These are phyloP conservation scores for Blyttiomyces sp. DNA, from an alignment of 371 early-diverging fungal genomes.

Conservation along the genomic window DNA sequence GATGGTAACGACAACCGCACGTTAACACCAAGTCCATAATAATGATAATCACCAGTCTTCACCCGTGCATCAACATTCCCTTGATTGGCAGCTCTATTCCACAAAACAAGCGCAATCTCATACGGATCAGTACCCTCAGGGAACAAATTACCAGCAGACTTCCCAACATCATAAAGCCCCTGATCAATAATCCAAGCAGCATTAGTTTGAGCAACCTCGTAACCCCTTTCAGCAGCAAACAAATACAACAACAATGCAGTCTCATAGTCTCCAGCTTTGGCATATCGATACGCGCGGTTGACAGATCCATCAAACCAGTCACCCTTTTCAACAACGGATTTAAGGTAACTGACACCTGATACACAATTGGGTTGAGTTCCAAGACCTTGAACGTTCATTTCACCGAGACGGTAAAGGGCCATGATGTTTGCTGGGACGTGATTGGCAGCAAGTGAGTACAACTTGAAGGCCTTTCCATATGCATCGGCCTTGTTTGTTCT, in stretches of 20 bases:
- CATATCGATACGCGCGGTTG: constrained; percentile 53
- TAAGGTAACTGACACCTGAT: constrained; percentile 56
- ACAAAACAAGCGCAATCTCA: constrained; percentile 72
- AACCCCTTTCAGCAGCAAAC: constrained; percentile 82
- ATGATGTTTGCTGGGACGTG: constrained; percentile 57
- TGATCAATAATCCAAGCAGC: constrained; percentile 85
- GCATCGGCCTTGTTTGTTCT: constrained; percentile 20
- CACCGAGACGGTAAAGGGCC: constrained; percentile 73
- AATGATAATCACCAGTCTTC: constrained; percentile 93
- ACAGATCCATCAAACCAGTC: constrained; percentile 71
- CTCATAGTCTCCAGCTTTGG: constrained; percentile 62
- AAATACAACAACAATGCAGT: constrained; percentile 68
- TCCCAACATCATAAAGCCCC: constrained; percentile 9
- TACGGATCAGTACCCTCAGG: constrained; percentile 26
- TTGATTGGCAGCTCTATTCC: constrained; percentile 95
- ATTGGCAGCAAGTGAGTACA: constrained; percentile 38
- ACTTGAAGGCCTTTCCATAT: constrained; percentile 12
- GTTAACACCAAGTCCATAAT: constrained; percentile 75
- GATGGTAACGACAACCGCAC: neutral
- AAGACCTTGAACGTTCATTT: constrained; percentile 51
- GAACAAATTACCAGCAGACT: constrained; percentile 9
- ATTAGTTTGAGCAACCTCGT: constrained; percentile 78
- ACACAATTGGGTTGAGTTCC: constrained; percentile 27
- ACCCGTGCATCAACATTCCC: constrained; percentile 84
- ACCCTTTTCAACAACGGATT: constrained; percentile 77